Percentiles rank a stretch among this genome's conserved stretches.
phyloP scores from a whole-genome alignment of 2,329 filamentous ascomycete species.

The Talaromyces sp. region DNA sequence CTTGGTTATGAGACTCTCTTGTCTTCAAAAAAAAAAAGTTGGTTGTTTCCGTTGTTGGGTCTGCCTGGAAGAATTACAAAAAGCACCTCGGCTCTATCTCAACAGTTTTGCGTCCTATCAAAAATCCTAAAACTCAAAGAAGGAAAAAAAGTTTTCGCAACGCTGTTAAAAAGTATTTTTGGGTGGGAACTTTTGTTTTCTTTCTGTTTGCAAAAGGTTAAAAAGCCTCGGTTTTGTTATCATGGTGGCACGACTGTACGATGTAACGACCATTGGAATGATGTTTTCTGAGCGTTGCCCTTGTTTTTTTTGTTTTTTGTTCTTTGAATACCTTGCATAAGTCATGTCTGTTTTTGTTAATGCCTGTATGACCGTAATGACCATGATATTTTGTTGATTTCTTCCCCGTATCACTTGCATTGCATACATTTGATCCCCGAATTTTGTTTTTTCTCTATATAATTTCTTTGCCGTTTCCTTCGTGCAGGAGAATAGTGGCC shows the following conservation, averaged over 20 bases:
- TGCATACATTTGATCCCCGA: constrained; percentile 5
- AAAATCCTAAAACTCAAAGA: constrained; percentile 6
- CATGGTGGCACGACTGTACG: constrained; percentile 30
- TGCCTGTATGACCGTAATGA: constrained; percentile 13
- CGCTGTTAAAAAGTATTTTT: not conserved
- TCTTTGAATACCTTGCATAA: constrained; percentile 2
- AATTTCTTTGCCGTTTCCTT: not conserved
- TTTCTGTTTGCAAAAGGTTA: constrained; percentile 6
- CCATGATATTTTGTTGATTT: constrained; percentile 4
- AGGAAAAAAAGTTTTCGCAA: constrained; percentile 11
- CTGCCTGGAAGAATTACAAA: constrained; percentile 11
- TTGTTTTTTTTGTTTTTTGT: constrained; percentile 7
- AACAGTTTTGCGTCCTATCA: not conserved
- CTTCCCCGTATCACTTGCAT: constrained; percentile 9
- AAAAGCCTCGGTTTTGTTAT: constrained; percentile 2
- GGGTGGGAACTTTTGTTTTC: constrained; percentile 18
- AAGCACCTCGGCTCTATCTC: constrained; percentile 2
- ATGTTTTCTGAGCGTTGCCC: constrained; percentile 11
- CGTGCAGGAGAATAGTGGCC: not conserved
- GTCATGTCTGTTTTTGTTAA: constrained; percentile 8
- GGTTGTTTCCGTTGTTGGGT: constrained; percentile 12
- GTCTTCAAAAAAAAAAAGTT: constrained; percentile 4
- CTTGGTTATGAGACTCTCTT: not conserved
- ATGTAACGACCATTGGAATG: constrained; percentile 29
- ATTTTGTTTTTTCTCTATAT: not conserved